phyloP scores from a whole-genome alignment of 495 filamentous ascomycete species.

The Penicillium steckii region DNA sequence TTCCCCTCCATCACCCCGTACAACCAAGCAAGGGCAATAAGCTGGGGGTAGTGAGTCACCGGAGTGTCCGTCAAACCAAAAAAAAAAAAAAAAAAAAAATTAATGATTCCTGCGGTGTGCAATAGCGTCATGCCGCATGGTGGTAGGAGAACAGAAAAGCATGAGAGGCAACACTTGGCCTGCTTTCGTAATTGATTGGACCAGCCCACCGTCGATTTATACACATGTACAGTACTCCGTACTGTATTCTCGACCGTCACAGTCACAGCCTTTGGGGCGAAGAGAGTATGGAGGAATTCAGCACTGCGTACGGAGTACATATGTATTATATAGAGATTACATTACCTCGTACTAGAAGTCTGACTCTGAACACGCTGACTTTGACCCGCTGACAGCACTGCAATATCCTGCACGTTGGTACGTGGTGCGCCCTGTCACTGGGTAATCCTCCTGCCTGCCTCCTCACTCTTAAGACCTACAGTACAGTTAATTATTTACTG shows the following conservation, averaged over 20 bases:
- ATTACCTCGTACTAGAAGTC: too few relatives aligned
- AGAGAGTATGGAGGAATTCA: too few relatives aligned
- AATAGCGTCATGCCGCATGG: slow-evolving; percentile 30
- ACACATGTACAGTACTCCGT: too few relatives aligned
- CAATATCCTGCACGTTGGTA: not conserved
- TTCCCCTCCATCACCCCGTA: slow-evolving; percentile 25
- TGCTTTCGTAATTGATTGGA: not conserved
- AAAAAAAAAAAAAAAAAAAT: too few relatives aligned
- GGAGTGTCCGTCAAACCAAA: slow-evolving; percentile 1
- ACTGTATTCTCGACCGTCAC: too few relatives aligned
- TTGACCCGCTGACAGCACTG: not conserved
- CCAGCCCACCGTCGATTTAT: not conserved
- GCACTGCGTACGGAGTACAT: too few relatives aligned
- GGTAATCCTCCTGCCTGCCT: not conserved
- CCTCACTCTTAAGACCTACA: not conserved
- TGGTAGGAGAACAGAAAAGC: slow-evolving; percentile 11
- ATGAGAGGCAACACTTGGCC: slow-evolving; percentile 1
- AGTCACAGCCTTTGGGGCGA: too few relatives aligned
- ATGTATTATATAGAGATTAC: too few relatives aligned
- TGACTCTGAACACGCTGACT: too few relatives aligned
- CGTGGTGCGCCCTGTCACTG: not conserved
- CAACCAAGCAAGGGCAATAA: slow-evolving; percentile 28
- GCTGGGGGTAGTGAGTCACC: slow-evolving; percentile 24
- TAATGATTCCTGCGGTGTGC: slow-evolving; percentile 24
- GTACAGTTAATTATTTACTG: too few relatives aligned